A percentile compares a stretch with the other conserved stretches of the same genome.
These are phyloP conservation scores for Amaranthus tricolor DNA, from an alignment of 179 eudicot genomes.

Conservation along the genomic window DNA sequence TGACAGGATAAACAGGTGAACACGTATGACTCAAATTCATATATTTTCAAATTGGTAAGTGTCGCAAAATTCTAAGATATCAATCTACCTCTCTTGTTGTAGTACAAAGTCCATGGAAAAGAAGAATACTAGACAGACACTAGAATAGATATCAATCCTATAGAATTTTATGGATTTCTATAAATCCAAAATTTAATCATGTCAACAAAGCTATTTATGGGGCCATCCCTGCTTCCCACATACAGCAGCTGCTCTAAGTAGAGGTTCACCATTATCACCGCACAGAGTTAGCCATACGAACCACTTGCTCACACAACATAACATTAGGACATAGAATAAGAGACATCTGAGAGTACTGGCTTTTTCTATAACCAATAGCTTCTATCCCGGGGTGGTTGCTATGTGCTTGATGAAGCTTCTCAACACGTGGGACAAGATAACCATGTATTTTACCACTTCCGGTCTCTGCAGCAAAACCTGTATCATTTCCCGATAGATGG, in stretches of 20 bases:
- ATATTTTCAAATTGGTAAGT: too few species aligned
- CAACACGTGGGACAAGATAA: conserved; percentile 79
- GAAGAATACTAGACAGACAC: too few species aligned
- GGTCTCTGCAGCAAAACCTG: conserved; percentile 91
- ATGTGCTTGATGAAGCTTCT: conserved; percentile 41
- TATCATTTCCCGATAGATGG: conserved; percentile 76
- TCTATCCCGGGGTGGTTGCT: conserved; percentile 28
- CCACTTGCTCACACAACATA: conserved; percentile 98
- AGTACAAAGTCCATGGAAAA: too few species aligned
- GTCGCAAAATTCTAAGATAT: too few species aligned
- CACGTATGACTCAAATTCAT: too few species aligned
- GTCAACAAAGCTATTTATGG: conserved; percentile 23
- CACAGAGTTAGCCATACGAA: conserved; percentile 85
- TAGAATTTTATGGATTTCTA: too few species aligned
- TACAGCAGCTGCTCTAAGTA: conserved; percentile 70
- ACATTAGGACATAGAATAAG: conserved; percentile 95
- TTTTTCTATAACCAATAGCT: conserved; percentile 23
- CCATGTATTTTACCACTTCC: conserved; percentile 97
- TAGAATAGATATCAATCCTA: too few species aligned
- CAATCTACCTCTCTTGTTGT: too few species aligned
- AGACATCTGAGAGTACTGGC: conserved; percentile 37
- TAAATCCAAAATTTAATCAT: too few species aligned
- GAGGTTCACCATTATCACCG: conserved; percentile 57
- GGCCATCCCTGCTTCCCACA: conserved; percentile 99
- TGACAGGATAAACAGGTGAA: too few species aligned